Conservation (phyloP, 495 filamentous ascomycete genomes). For the Halenospora varia region DNA sequence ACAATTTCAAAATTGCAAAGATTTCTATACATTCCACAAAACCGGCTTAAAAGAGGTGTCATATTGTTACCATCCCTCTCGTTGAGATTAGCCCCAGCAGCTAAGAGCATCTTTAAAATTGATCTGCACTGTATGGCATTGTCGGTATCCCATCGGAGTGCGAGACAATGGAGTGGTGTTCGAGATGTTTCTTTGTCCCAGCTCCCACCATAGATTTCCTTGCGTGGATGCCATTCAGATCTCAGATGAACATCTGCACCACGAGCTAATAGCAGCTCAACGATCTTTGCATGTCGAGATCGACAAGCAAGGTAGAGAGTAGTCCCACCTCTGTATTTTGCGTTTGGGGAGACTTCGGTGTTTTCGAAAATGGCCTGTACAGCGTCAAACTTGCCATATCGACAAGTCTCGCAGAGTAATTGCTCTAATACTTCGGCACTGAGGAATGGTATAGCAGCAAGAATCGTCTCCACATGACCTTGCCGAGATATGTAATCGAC, state of each 20-base stretch:
- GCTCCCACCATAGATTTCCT: neutral
- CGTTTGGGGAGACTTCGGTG: conserved; percentile 3
- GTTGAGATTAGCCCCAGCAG: conserved; percentile 1
- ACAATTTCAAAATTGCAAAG: too few relatives aligned
- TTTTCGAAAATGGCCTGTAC: conserved; percentile 4
- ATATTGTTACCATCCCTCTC: neutral
- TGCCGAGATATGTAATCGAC: conserved; percentile 7
- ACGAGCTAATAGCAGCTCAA: conserved; percentile 11
- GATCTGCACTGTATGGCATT: neutral
- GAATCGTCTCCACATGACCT: conserved; percentile 7
- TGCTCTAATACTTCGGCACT: conserved; percentile 8
- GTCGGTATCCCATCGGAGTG: neutral
- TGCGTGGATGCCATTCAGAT: conserved; percentile 10
- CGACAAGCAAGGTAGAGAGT: conserved; percentile 13
- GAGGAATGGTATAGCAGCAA: conserved; percentile 3
- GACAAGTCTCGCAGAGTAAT: conserved; percentile 10
- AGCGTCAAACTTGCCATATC: conserved; percentile 13
- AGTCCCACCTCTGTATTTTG: conserved; percentile 7
- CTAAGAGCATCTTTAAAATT: neutral
- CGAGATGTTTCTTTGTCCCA: neutral
- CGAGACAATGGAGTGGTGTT: conserved; percentile 1
- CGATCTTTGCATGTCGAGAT: neutral
- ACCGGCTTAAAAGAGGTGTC: neutral
- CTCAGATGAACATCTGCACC: conserved; percentile 11
- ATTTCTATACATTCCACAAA: too few relatives aligned